Evolutionary conservation across 2,329 filamentous ascomycete species (phyloP).

Genomic region (Bipolaris cookei): DNA sequence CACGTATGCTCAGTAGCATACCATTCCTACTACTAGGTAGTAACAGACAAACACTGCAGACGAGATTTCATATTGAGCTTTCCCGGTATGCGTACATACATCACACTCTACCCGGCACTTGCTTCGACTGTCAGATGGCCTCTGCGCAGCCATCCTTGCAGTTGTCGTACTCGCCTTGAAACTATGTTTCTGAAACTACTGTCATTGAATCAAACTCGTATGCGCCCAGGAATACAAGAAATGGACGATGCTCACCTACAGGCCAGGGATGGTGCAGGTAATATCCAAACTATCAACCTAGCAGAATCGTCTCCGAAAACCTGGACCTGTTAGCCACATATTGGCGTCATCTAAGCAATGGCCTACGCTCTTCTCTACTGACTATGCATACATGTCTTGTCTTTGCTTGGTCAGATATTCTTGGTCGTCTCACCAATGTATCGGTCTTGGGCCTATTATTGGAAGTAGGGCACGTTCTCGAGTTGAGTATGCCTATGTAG

Average conservation of each 20-base stretch:
- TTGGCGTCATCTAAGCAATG: background rate
- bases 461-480: too few relatives aligned
- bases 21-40: background rate
- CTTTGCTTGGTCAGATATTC: background rate
- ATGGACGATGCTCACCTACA: background rate
- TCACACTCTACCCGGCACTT: background rate
- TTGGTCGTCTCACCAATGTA: background rate
- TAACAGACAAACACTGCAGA: background rate
- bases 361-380: background rate
- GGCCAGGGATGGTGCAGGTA: background rate
- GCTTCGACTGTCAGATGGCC: background rate
- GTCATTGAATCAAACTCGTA: background rate
- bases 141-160: background rate
- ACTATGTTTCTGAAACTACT: background rate
- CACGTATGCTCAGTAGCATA: background rate
- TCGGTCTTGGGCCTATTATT: background rate
- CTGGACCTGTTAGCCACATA: background rate
- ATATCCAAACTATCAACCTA: background rate
- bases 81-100: background rate
- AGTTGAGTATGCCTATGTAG: background rate
- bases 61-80: background rate
- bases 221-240: background rate
- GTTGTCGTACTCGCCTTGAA: background rate
- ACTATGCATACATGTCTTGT: background rate
- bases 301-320: background rate